Conservation (phyloP, 345 rosid species). For the Citrus cavaleriei region DNA sequence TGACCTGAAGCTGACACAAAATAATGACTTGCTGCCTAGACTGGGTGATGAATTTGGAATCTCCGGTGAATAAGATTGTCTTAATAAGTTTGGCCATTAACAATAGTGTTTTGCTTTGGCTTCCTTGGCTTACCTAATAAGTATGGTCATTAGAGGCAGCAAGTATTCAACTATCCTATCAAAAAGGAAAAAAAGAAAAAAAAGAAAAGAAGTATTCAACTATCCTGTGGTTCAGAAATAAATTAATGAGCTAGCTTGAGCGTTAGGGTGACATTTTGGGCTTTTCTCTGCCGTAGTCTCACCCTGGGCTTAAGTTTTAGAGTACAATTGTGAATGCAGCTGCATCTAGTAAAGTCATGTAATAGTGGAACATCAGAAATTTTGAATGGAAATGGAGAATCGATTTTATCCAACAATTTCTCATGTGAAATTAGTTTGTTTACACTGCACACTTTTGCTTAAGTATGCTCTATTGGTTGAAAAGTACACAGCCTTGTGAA, state of each 20-base stretch:
- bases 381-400: background rate
- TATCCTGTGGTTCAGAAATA: no score
- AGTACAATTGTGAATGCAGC: background rate
- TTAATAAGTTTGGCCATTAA: background rate
- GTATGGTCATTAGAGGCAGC: background rate
- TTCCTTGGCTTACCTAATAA: background rate
- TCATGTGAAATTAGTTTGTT: background rate
- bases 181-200: no score
- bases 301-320: background rate
- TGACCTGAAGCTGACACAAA: background rate
- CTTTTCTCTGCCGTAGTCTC: slow-evolving; percentile 2
- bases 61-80: background rate
- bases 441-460: background rate
- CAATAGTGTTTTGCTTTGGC: background rate
- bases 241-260: background rate
- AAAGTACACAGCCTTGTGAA: background rate
- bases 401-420: background rate
- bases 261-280: background rate
- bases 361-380: background rate
- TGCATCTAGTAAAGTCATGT: background rate
- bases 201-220: no score
- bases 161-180: background rate
- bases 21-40: background rate
- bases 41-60: background rate
- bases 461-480: background rate